Evolutionary conservation across 495 filamentous ascomycete genomes (phyloP).

Genomic region (Achaetomiella virescens): DNA sequence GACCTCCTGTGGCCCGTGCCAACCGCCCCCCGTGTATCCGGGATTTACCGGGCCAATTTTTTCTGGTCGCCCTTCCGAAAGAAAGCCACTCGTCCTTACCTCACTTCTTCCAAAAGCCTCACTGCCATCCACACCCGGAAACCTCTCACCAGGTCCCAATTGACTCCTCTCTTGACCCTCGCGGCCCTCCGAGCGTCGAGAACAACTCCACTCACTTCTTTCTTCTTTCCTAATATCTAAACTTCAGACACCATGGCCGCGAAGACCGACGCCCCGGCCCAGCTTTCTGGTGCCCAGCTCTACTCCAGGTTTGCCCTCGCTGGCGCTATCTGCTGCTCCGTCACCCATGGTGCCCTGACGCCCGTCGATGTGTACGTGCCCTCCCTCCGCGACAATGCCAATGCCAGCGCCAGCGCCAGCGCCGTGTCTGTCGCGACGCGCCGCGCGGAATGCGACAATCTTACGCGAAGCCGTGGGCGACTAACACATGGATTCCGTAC

Average conservation of each 20-base stretch:
- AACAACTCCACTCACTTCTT: slow-evolving; percentile 30
- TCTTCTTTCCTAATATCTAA: slow-evolving; percentile 7
- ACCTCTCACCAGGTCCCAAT: slow-evolving; percentile 18
- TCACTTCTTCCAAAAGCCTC: slow-evolving; percentile 29
- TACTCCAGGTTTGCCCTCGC: slow-evolving; percentile 88
- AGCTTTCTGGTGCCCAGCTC: slow-evolving; percentile 48
- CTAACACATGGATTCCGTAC: slow-evolving; percentile 19
- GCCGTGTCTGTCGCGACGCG: slow-evolving; percentile 5
- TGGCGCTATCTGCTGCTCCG: slow-evolving; percentile 86
- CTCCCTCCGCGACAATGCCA: not conserved
- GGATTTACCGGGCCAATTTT: slow-evolving; percentile 31
- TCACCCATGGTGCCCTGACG: slow-evolving; percentile 88
- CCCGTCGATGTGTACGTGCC: slow-evolving; percentile 91
- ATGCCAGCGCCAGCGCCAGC: not conserved
- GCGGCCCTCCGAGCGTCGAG: slow-evolving; percentile 18
- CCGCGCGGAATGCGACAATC: not conserved
- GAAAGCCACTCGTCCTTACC: slow-evolving; percentile 8
- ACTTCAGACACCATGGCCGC: slow-evolving; percentile 22
- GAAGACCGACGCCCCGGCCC: slow-evolving; percentile 34
- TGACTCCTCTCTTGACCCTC: slow-evolving; percentile 24
- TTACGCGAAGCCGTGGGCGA: not conserved
- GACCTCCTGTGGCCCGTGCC: slow-evolving; percentile 14
- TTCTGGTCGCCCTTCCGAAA: slow-evolving; percentile 14
- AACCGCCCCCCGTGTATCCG: slow-evolving; percentile 16
- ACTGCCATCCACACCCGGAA: slow-evolving; percentile 18